phyloP scores from a whole-genome alignment of 805 yeast species.

The Millerago galiae region DNA sequence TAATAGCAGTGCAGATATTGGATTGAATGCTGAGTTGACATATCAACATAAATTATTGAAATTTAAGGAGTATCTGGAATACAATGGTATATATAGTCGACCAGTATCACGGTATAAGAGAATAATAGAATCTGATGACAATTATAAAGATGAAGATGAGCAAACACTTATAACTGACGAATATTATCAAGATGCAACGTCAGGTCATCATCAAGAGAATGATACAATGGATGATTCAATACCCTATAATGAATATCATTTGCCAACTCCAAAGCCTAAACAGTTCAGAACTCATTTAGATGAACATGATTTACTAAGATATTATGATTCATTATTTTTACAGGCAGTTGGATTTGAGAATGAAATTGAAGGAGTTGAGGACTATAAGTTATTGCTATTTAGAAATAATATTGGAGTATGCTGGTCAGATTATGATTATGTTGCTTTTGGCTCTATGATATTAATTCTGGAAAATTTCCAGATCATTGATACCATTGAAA shows the following conservation, averaged over 20 bases:
- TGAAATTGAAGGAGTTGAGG: background rate
- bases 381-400: background rate
- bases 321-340: constrained; percentile 4
- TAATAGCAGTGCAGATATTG: background rate
- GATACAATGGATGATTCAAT: no score
- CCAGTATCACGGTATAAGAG: constrained; percentile 1
- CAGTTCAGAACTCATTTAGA: no score
- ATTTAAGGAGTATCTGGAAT: constrained; percentile 12
- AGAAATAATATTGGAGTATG: constrained; percentile 19
- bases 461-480: constrained; percentile 4
- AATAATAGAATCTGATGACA: constrained; percentile 5
- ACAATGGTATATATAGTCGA: constrained; percentile 7
- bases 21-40: constrained; percentile 3
- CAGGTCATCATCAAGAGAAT: no score
- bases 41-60: constrained; percentile 13
- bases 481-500: constrained; percentile 2
- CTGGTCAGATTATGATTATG: constrained; percentile 7
- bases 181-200: no score
- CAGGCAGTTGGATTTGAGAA: background rate
- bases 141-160: background rate
- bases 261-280: no score
- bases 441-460: constrained; percentile 11
- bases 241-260: no score
- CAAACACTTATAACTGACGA: background rate
- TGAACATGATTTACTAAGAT: no score